These are phyloP conservation scores for Colletotrichum melonis DNA, from an alignment of 2,329 filamentous ascomycete species.

Conservation along the genomic window DNA sequence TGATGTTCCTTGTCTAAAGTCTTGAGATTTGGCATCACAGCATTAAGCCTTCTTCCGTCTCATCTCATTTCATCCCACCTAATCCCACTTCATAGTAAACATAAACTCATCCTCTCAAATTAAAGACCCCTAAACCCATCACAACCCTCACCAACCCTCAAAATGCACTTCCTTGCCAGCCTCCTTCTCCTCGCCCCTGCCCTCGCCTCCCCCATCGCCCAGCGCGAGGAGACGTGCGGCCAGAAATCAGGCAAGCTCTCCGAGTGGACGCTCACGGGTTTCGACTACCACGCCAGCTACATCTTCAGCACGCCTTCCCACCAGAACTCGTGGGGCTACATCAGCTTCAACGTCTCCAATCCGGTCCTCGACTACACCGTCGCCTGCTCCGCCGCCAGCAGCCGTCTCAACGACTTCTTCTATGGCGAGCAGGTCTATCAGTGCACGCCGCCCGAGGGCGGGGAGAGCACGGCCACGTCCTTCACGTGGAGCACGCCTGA, in stretches of 20 bases:
- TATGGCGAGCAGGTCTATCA: slow-evolving; percentile 58
- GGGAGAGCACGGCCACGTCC: slow-evolving; percentile 45
- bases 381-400: slow-evolving; percentile 54
- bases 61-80: background rate
- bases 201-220: slow-evolving; percentile 25
- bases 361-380: slow-evolving; percentile 51
- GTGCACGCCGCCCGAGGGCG: slow-evolving; percentile 49
- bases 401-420: slow-evolving; percentile 60
- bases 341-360: slow-evolving; percentile 63
- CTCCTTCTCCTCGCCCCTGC: slow-evolving; percentile 28
- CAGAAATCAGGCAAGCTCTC: slow-evolving; percentile 36
- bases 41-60: background rate
- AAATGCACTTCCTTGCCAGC: slow-evolving; percentile 12
- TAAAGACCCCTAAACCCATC: background rate
- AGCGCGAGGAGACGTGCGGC: slow-evolving; percentile 15
- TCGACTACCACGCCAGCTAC: slow-evolving; percentile 62
- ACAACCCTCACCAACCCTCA: background rate
- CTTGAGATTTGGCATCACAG: background rate
- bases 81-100: background rate
- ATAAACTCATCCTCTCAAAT: too few relatives aligned
- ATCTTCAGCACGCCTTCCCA: slow-evolving; percentile 63
- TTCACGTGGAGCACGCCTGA: slow-evolving; percentile 56
- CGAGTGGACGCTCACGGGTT: slow-evolving; percentile 54
- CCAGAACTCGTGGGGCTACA: slow-evolving; percentile 59
- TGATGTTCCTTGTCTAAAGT: background rate